These are phyloP conservation scores for Aspergillus indologenus DNA, from an alignment of 495 filamentous ascomycete genomes.

Conservation along the genomic window DNA sequence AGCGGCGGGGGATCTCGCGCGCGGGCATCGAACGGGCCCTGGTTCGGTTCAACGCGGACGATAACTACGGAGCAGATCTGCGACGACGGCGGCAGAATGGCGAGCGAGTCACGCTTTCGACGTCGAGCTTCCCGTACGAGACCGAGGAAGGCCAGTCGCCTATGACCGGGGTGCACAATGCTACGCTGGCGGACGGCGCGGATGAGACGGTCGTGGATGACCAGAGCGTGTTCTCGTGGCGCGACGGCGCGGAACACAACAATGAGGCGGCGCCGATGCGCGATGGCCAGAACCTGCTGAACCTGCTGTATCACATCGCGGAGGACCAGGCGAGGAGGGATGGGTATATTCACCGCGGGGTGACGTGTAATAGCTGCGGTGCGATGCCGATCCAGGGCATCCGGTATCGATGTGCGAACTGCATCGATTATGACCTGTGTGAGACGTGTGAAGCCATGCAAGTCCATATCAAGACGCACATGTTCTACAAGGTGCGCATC, in stretches of 20 bases:
- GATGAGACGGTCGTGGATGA: constrained; percentile 58
- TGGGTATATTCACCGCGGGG: constrained; percentile 91
- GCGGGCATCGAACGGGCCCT: constrained; percentile 42
- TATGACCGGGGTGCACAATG: constrained; percentile 36
- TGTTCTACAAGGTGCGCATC: constrained; percentile 90
- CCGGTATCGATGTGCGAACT: constrained; percentile 88
- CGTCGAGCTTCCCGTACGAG: constrained; percentile 45
- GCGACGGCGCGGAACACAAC: constrained; percentile 38
- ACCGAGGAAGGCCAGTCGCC: constrained; percentile 14
- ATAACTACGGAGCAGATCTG: constrained; percentile 44
- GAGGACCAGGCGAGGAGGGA: constrained; percentile 78
- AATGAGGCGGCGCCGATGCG: constrained; percentile 54
- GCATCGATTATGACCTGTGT: constrained; percentile 87
- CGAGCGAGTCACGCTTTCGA: constrained; percentile 41
- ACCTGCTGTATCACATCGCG: constrained; percentile 72
- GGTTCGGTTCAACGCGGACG: constrained; percentile 40
- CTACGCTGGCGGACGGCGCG: constrained; percentile 35
- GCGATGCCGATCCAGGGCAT: constrained; percentile 85
- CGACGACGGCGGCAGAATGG: constrained; percentile 44
- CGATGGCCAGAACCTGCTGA: constrained; percentile 71
- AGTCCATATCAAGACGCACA: constrained; percentile 84
- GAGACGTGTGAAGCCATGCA: constrained; percentile 83
- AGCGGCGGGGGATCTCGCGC: constrained; percentile 41
- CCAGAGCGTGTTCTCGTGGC: constrained; percentile 55
- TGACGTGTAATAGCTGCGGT: constrained; percentile 84